Evolutionary conservation across 805 yeast species (phyloP).

Genomic region (Myxozyma nipponensis): DNA sequence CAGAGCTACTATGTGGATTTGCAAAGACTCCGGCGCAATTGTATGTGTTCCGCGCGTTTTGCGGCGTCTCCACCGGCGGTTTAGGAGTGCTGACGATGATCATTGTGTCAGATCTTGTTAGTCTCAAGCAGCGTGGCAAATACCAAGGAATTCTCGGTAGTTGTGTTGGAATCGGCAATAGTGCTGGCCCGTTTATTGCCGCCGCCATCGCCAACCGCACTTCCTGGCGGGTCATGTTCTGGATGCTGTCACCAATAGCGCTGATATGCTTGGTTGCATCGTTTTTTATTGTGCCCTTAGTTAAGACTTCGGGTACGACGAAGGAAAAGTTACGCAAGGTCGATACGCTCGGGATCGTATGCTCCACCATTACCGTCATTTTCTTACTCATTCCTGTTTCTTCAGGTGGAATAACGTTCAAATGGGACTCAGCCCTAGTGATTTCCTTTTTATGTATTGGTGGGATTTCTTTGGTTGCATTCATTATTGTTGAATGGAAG

Average conservation of each 20-base stretch:
- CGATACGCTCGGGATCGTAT: conserved; percentile 52
- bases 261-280: conserved; percentile 35
- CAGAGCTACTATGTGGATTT: conserved; percentile 50
- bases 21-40: conserved; percentile 49
- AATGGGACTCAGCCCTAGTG: conserved; percentile 50
- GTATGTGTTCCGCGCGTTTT: conserved; percentile 65
- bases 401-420: conserved; percentile 58
- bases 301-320: conserved; percentile 41
- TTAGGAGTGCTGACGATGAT: conserved; percentile 55
- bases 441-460: conserved; percentile 37
- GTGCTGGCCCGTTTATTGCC: conserved; percentile 55
- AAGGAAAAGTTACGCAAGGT: conserved; percentile 44
- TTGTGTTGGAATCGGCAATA: conserved; percentile 39
- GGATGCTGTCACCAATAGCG: conserved; percentile 45
- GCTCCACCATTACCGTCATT: conserved; percentile 48
- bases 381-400: conserved; percentile 53
- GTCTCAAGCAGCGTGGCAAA: conserved; percentile 38
- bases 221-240: conserved; percentile 54
- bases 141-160: conserved; percentile 33
- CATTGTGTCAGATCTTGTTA: conserved; percentile 54
- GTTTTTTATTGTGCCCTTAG: conserved; percentile 32
- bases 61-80: conserved; percentile 72
- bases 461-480: conserved; percentile 40
- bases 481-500: conserved; percentile 51
- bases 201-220: conserved; percentile 46